Evolutionary conservation across 352 stramenopile genomes (phyloP).

Genomic region (Pseudoperonospora humuli): DNA sequence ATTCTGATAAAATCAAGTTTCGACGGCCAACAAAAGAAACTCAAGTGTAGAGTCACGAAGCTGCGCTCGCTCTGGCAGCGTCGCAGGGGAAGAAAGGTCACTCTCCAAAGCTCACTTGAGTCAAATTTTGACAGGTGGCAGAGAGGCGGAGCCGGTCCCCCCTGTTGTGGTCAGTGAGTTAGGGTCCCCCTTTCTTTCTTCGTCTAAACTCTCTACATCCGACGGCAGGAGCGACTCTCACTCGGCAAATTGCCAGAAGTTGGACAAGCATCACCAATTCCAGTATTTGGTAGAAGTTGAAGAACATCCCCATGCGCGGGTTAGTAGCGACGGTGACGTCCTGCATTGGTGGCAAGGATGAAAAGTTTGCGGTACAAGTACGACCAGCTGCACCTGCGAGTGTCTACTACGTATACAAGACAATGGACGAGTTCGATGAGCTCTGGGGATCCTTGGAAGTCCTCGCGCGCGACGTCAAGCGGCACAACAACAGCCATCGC

Average conservation of each 20-base stretch:
- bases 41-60: background rate
- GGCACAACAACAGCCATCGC: slow-evolving; percentile 8
- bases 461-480: slow-evolving; percentile 48
- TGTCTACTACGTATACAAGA: slow-evolving; percentile 81
- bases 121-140: slow-evolving; percentile 8
- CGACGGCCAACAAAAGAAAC: background rate
- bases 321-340: slow-evolving; percentile 64
- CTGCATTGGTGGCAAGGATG: slow-evolving; percentile 73
- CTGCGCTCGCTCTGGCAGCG: slow-evolving; percentile 10
- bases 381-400: slow-evolving; percentile 23
- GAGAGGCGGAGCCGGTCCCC: slow-evolving; percentile 4
- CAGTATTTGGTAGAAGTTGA: background rate
- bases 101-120: slow-evolving; percentile 1
- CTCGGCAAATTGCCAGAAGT: slow-evolving; percentile 15
- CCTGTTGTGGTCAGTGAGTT: slow-evolving; percentile 14
- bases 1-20: too few relatives aligned
- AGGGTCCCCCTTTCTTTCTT: slow-evolving; percentile 14
- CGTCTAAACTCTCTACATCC: slow-evolving; percentile 7
- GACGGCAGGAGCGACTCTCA: slow-evolving; percentile 2
- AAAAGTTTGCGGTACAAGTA: slow-evolving; percentile 70
- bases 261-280: background rate
- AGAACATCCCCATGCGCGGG: slow-evolving; percentile 35
- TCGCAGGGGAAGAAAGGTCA: slow-evolving; percentile 15
- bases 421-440: slow-evolving; percentile 59
- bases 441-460: slow-evolving; percentile 55